phyloP scores from a whole-genome alignment of 805 yeast genomes.

The Scheffersomyces amazonensis region DNA sequence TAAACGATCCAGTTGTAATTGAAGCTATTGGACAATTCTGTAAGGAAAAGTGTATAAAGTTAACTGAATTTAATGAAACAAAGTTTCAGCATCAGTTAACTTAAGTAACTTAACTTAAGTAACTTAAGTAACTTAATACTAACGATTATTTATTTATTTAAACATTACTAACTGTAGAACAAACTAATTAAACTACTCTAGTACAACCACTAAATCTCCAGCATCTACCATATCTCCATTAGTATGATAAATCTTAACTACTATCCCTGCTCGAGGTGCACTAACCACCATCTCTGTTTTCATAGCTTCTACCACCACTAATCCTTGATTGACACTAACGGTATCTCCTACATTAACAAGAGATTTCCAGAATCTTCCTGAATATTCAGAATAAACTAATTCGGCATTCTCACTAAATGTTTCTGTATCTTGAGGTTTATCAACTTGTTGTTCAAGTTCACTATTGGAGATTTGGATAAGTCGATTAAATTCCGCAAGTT shows the following conservation, averaged over 20 bases:
- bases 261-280: conserved; percentile 70
- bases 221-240: conserved; percentile 97
- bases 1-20: conserved; percentile 14
- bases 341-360: conserved; percentile 74
- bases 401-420: conserved; percentile 75
- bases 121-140: background rate
- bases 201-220: conserved; percentile 89
- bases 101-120: too few species aligned
- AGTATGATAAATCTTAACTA: conserved; percentile 65
- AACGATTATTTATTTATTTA: too few species aligned
- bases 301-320: conserved; percentile 95
- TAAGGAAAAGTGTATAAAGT: background rate
- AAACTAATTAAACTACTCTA: conserved; percentile 37
- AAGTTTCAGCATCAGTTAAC: too few species aligned
- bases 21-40: conserved; percentile 3
- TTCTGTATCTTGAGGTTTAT: conserved; percentile 45
- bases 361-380: conserved; percentile 98
- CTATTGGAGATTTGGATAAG: conserved; percentile 79
- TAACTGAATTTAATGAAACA: background rate
- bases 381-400: conserved; percentile 86
- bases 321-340: conserved; percentile 72
- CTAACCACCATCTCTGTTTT: conserved; percentile 93
- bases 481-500: conserved; percentile 79
- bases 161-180: too few species aligned
- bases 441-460: conserved; percentile 59